Evolutionary conservation across 192 early-diverging fungal genomes (phyloP).

Genomic region (Cladochytrium replicatum): DNA sequence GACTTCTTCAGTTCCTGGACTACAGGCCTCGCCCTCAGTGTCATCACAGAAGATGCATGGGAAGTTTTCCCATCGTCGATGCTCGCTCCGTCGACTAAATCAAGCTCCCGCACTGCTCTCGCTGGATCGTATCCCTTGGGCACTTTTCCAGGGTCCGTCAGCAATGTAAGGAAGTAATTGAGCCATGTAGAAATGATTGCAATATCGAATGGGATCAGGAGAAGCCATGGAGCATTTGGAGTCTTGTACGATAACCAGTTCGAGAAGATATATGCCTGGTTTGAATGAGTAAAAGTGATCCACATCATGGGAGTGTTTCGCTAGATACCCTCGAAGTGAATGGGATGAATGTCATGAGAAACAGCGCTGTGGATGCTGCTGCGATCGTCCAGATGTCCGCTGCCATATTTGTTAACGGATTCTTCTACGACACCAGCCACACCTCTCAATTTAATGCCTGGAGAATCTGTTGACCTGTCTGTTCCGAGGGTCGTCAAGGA

Average conservation of each 20-base stretch:
- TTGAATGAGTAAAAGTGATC: neutral
- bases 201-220: constrained; percentile 65
- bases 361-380: neutral
- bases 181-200: constrained; percentile 64
- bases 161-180: constrained; percentile 76
- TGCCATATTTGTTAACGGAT: too few relatives aligned
- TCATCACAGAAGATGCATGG: neutral
- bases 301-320: neutral
- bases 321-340: neutral
- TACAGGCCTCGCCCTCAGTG: neutral
- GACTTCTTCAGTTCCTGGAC: neutral
- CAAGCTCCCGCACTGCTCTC: neutral
- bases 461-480: too few relatives aligned
- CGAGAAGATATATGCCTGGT: constrained; percentile 27
- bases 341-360: neutral
- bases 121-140: constrained; percentile 34
- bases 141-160: constrained; percentile 71
- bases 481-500: too few relatives aligned
- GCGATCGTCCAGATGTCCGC: neutral
- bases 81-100: neutral
- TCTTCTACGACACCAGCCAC: too few relatives aligned
- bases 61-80: constrained; percentile 1
- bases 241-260: constrained; percentile 30
- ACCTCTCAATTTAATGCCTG: too few relatives aligned
- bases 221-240: constrained; percentile 16